These are phyloP conservation scores for Yarrowia sp. DNA, from an alignment of 805 yeast genomes.

Conservation along the genomic window DNA sequence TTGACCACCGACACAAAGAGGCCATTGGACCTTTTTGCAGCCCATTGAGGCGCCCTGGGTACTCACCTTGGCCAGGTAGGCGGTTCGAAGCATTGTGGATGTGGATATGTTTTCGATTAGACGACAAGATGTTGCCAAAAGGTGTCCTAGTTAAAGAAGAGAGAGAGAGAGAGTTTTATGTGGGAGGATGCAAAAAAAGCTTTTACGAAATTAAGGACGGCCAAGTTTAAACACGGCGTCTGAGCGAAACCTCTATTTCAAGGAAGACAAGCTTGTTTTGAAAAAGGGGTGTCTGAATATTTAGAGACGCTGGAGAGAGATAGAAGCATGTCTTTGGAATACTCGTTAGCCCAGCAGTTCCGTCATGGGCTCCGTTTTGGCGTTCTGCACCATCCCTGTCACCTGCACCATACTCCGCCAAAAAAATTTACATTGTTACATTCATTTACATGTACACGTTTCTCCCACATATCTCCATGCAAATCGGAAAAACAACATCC, in stretches of 20 bases:
- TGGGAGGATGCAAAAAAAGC: slow-evolving; percentile 15
- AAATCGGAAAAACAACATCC: slow-evolving; percentile 27
- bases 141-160: slow-evolving; percentile 26
- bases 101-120: slow-evolving; percentile 23
- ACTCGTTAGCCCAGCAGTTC: no score
- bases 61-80: slow-evolving; percentile 27
- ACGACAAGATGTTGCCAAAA: slow-evolving; percentile 27
- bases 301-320: no score
- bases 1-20: no score
- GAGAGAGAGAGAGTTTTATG: slow-evolving; percentile 26
- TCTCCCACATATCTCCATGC: slow-evolving; percentile 26
- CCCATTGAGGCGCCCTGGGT: neutral
- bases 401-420: slow-evolving; percentile 19
- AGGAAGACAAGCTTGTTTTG: slow-evolving; percentile 9
- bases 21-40: neutral
- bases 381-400: slow-evolving; percentile 6
- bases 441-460: slow-evolving; percentile 26
- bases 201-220: slow-evolving; percentile 14
- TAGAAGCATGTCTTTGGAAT: no score
- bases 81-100: slow-evolving; percentile 28
- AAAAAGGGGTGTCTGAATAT: neutral
- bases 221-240: slow-evolving; percentile 23
- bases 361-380: neutral
- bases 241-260: slow-evolving; percentile 9
- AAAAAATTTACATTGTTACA: slow-evolving; percentile 24